phyloP scores from a whole-genome alignment of 2,329 filamentous ascomycete genomes.

The Penicillium sp. region DNA sequence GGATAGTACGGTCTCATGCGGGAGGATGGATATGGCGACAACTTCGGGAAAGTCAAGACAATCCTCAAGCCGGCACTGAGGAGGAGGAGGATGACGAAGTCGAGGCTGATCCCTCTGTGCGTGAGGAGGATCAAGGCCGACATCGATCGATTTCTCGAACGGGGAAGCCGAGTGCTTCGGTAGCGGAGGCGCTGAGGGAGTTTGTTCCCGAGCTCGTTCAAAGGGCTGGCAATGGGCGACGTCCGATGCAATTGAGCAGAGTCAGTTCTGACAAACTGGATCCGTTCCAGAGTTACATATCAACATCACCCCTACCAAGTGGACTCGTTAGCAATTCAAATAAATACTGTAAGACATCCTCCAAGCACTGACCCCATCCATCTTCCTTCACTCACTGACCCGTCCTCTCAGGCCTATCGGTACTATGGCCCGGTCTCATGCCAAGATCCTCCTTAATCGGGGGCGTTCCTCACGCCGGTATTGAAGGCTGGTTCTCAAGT shows the following conservation, averaged over 20 bases:
- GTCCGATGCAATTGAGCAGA: background rate
- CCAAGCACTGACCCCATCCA: background rate
- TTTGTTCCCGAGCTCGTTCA: background rate
- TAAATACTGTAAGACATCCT: background rate
- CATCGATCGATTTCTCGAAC: background rate
- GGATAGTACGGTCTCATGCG: background rate
- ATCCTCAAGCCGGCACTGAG: background rate
- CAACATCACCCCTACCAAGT: background rate
- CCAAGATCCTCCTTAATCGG: background rate
- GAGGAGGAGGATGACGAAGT: background rate
- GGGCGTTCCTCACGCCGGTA: background rate
- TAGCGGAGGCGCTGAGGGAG: background rate
- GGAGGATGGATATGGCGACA: background rate
- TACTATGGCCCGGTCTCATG: background rate
- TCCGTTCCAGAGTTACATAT: background rate
- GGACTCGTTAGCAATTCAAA: background rate
- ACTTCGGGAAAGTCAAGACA: background rate
- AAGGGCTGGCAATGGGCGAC: background rate
- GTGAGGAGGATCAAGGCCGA: background rate
- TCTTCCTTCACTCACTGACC: background rate
- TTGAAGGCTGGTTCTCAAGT: background rate
- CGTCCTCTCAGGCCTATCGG: background rate
- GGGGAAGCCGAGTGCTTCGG: background rate
- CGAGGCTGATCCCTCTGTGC: background rate
- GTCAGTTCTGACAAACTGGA: background rate